Base-by-base conservation (phyloP, 352 stramenopile species). In the Globisporangium camurandrum region DNA sequence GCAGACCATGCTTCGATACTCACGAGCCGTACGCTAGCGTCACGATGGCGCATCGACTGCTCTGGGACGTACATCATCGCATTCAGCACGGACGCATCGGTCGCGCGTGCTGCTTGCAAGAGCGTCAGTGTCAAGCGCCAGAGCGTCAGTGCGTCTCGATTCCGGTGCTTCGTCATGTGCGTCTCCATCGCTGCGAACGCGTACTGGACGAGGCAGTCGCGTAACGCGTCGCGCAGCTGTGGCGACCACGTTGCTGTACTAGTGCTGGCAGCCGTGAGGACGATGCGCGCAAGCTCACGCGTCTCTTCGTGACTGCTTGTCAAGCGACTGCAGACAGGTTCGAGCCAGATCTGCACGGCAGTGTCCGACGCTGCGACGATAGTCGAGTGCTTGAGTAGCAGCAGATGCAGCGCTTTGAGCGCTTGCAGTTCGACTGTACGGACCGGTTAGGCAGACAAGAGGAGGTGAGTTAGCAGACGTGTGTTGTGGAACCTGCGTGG, bases 71-170 rank as follows among this genome's bases (percentile, higher is more conserved):
- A 78, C 33, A 88, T 46, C 16, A 86, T 56, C 1, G 65, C 46
- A 34, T 81, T 85, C 17, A 88, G 45, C 46, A 71, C 62, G 17
- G 27, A 59, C 12, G 84, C 46, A 46, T 86, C 64, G 17, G 43
- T 52, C 17, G 64, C 63, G 22, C 86, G 62, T 7, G 22, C 61
- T 16, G 54, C 62, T 34, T 64, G 65, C 51, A 86, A 58, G 31
- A 86, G 46, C 10, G 62, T n/a, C 26, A 88, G 28, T 24, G 67
- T 66, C 30, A 88, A 46, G n/a, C 63, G 67, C 77, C 77, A 88
- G 44, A 86, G 33, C 41, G 52, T 42, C 22, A 88, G 48, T 16
- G 74, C 71, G 6, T 85, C 74, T 4, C 67, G 65, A 24, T 62
- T 58, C 8, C 64, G 59, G 16, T 71, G 46, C 10, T 64, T 48